Evolutionary conservation across 1,284 basidiomycete genomes (phyloP).

Genomic region (Athelia psychrophila): DNA sequence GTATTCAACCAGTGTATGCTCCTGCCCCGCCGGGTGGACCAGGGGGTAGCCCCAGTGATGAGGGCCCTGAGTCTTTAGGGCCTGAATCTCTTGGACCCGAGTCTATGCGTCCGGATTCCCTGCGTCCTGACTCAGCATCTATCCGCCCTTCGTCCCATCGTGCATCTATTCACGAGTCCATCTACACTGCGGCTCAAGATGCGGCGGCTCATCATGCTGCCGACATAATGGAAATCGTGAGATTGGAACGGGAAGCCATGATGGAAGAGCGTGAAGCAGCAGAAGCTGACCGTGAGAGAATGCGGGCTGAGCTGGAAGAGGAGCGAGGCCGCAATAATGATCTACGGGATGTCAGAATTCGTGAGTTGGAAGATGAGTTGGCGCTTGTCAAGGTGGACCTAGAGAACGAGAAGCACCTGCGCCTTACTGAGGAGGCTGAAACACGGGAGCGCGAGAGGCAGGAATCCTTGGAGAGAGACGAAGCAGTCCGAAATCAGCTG

Average conservation of each 20-base stretch:
- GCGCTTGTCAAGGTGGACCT: slow-evolving; percentile 50
- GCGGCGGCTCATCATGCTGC: slow-evolving; percentile 51
- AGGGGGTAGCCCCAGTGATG: neutral
- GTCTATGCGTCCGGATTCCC: neutral
- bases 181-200: slow-evolving; percentile 35
- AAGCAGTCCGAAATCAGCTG: slow-evolving; percentile 55
- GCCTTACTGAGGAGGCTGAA: slow-evolving; percentile 57
- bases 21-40: slow-evolving; percentile 16
- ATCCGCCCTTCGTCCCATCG: slow-evolving; percentile 3
- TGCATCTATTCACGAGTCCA: slow-evolving; percentile 32
- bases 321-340: slow-evolving; percentile 45
- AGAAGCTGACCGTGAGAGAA: slow-evolving; percentile 47
- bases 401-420: slow-evolving; percentile 51
- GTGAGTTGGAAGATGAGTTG: slow-evolving; percentile 62
- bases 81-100: too few species aligned
- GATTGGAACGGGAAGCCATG: slow-evolving; percentile 56
- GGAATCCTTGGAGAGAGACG: slow-evolving; percentile 56
- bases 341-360: slow-evolving; percentile 53
- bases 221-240: slow-evolving; percentile 57
- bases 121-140: neutral
- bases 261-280: slow-evolving; percentile 49
- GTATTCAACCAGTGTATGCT: slow-evolving; percentile 18
- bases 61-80: too few species aligned
- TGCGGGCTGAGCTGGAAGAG: slow-evolving; percentile 44
- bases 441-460: slow-evolving; percentile 53